These are phyloP conservation scores for Glarea lozoyensis DNA, from an alignment of 495 filamentous ascomycete genomes.

Conservation along the genomic window DNA sequence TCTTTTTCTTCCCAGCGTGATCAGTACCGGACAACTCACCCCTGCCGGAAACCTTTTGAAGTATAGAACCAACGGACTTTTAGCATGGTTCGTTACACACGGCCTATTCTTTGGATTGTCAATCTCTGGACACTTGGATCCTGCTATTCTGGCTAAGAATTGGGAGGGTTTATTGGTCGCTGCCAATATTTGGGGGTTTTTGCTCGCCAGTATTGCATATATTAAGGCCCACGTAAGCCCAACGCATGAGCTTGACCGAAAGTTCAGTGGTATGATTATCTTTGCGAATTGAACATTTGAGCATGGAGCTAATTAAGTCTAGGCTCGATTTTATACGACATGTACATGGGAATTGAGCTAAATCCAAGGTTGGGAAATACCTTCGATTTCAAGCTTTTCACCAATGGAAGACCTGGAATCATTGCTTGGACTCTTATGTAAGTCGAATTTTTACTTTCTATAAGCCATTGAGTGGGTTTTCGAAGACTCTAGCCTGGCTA, in stretches of 20 bases:
- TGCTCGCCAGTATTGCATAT: slow-evolving; percentile 28
- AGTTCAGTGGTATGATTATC: slow-evolving; percentile 30
- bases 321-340: slow-evolving; percentile 35
- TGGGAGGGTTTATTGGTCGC: slow-evolving; percentile 30
- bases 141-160: slow-evolving; percentile 30
- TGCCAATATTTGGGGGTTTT: slow-evolving; percentile 29
- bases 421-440: slow-evolving; percentile 24
- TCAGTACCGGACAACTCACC: slow-evolving; percentile 1
- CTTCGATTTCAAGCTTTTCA: slow-evolving; percentile 43
- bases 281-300: background rate
- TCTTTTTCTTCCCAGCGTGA: background rate
- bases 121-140: slow-evolving; percentile 24
- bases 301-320: background rate
- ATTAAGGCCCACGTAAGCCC: slow-evolving; percentile 32
- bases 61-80: slow-evolving; percentile 24
- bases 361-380: slow-evolving; percentile 37
- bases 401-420: slow-evolving; percentile 36
- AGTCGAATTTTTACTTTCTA: no score
- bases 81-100: slow-evolving; percentile 30
- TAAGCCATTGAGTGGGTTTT: no score
- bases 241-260: slow-evolving; percentile 31
- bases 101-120: slow-evolving; percentile 18
- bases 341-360: slow-evolving; percentile 38
- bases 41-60: slow-evolving; percentile 5
- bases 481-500: no score